These are phyloP conservation scores for Hymenoscyphus albidus DNA, from an alignment of 2,329 filamentous ascomycete genomes.

Conservation along the genomic window DNA sequence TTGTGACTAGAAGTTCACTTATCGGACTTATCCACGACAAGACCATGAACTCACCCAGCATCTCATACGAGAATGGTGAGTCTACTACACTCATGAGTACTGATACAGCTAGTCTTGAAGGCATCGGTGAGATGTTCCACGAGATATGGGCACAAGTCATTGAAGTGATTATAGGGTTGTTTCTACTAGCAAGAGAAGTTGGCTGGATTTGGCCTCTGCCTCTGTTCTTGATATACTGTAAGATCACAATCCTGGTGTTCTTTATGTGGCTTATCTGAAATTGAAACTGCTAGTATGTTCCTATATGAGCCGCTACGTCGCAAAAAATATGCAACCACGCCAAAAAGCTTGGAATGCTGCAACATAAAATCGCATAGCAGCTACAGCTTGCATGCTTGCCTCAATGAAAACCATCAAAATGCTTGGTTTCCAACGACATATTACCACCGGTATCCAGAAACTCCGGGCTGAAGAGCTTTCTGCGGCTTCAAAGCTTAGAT, in stretches of 20 bases:
- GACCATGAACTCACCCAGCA: conserved; percentile 28
- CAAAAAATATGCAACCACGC: conserved; percentile 14
- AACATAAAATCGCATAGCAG: conserved; percentile 24
- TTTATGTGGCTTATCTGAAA: background rate
- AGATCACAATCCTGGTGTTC: conserved; percentile 15
- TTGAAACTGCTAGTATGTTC: background rate
- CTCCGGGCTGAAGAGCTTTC: conserved; percentile 37
- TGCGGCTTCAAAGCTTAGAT: conserved; percentile 17
- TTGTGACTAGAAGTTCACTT: background rate
- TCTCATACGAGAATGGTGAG: conserved; percentile 32
- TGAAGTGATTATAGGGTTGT: conserved; percentile 40
- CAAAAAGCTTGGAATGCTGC: conserved; percentile 26
- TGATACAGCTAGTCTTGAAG: conserved; percentile 37
- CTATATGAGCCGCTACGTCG: conserved; percentile 7
- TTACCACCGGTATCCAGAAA: conserved; percentile 33
- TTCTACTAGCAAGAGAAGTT: conserved; percentile 38
- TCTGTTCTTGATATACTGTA: conserved; percentile 40
- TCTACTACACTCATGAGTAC: conserved; percentile 41
- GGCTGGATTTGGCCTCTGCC: conserved; percentile 42
- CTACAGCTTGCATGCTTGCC: conserved; percentile 23
- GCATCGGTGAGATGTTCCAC: conserved; percentile 38
- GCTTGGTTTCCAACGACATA: conserved; percentile 33
- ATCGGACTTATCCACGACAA: conserved; percentile 36
- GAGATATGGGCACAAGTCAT: conserved; percentile 41
- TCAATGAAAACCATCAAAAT: conserved; percentile 30